Percentiles rank a stretch among this genome's conserved stretches.
These are phyloP conservation scores for Strobilomyces confusus DNA, from an alignment of 768 basidiomycete species.

Conservation along the genomic window DNA sequence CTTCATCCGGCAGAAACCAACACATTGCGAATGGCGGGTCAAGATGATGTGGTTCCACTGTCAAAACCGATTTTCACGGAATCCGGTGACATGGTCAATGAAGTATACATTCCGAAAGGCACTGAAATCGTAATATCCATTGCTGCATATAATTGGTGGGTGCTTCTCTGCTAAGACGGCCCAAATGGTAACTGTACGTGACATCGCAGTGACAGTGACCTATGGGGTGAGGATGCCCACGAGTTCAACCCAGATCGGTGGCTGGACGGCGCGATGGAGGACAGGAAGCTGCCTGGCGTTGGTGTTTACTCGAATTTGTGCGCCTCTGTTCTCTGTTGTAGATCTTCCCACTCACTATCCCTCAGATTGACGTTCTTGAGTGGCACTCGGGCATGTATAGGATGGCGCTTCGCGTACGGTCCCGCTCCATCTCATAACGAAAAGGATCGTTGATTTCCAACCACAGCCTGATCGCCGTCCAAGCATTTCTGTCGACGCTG, in stretches of 20 bases:
- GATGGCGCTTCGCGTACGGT: constrained; percentile 17
- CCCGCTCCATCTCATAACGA: background rate
- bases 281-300: constrained; percentile 3
- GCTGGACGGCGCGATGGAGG: background rate
- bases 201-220: constrained; percentile 7
- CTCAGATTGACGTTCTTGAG: constrained; percentile 16
- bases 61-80: constrained; percentile 45
- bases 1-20: constrained; percentile 47
- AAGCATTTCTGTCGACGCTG: constrained; percentile 53
- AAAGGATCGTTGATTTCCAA: background rate
- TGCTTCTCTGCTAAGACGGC: background rate
- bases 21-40: constrained; percentile 46
- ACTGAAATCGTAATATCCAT: constrained; percentile 46
- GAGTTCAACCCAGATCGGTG: constrained; percentile 11
- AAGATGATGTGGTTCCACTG: constrained; percentile 56
- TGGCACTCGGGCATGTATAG: constrained; percentile 3
- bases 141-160: constrained; percentile 52
- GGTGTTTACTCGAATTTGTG: constrained; percentile 15
- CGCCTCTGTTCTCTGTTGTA: background rate
- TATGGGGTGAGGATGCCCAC: constrained; percentile 26
- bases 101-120: too few relatives aligned
- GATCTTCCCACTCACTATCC: too few relatives aligned
- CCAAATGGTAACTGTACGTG: background rate
- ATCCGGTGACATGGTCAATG: constrained; percentile 41
- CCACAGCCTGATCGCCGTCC: constrained; percentile 45